These are phyloP conservation scores for Wickerhamiella occidentalis DNA, from an alignment of 805 yeast species.

Conservation along the genomic window DNA sequence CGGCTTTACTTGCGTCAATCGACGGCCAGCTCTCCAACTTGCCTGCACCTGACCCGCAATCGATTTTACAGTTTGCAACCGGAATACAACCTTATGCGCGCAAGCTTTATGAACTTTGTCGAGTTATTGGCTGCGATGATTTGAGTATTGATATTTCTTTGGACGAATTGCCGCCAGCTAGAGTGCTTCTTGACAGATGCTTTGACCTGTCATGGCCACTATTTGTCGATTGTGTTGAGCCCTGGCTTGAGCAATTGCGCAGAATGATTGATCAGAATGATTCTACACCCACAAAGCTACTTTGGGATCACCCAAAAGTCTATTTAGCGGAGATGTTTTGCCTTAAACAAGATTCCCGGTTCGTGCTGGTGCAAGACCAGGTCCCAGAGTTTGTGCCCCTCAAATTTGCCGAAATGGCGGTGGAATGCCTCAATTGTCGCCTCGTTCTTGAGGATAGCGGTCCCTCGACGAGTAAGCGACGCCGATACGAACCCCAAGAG, in stretches of 20 bases:
- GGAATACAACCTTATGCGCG: background rate
- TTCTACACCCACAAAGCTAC: background rate
- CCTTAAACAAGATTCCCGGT: background rate
- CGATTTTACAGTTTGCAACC: background rate
- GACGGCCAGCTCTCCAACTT: conserved; percentile 1
- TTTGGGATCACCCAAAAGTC: conserved; percentile 1
- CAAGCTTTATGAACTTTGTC: conserved; percentile 11
- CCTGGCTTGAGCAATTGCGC: conserved; percentile 18
- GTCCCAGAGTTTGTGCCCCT: conserved; percentile 15
- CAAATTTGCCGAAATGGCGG: conserved; percentile 10
- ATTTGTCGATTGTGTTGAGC: conserved; percentile 10
- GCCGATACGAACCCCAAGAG: background rate
- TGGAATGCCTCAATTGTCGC: conserved; percentile 10
- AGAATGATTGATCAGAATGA: conserved; percentile 5
- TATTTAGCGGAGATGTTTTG: conserved; percentile 17
- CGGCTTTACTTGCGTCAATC: conserved; percentile 14
- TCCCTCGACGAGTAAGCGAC: background rate
- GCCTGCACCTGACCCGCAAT: background rate
- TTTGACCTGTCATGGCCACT: conserved; percentile 16
- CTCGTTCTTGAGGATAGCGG: background rate
- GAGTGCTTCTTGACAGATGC: conserved; percentile 13
- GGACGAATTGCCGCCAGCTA: conserved; percentile 11
- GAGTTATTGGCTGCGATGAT: conserved; percentile 18
- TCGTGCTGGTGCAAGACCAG: background rate
- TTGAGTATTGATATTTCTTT: conserved; percentile 9